Base-by-base conservation (phyloP, 106 monocot species). In the Allium fistulosum region DNA sequence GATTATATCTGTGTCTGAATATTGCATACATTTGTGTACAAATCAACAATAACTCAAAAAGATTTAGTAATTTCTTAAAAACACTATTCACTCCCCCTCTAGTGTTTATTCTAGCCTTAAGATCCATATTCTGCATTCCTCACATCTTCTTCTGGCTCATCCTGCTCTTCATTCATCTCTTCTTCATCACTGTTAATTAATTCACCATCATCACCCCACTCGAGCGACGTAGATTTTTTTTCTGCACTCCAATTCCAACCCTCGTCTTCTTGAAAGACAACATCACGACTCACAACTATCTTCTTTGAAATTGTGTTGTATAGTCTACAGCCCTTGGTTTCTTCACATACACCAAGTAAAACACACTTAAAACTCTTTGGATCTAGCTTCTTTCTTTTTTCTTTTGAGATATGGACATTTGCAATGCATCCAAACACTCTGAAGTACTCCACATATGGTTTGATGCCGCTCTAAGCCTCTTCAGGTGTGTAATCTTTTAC, bases 351-450 rank as follows among this genome's bases (percentile, higher is more conserved):
- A 11, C 63, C 63, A 9, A 63, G 46, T 10, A 63, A 11, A 28
- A 63, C 63, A 46, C 63, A 63, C 10, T 46, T 63, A 3, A 63
- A 63, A 28, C 27, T 37, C 63, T 63, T 63, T 0, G 12, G 16
- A 45, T 63, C 63, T 11, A 48, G 46, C 17, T 63, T 63, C n/a
- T 11, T 63, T 37, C 6, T 28, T 46, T 63, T 63, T 14, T 28
- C 63, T 11, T 60, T 61, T 11, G 58, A n/a, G 4, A 65, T 50
- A 49, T 70, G 60, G 7, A 46, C 69, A n/a, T 73, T 13, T 17
- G 48, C 53, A 11, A 68, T 45, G 56, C 73, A 74, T 27, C 73
- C 79, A 68, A 37, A 37, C 5, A 37, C 17, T 49, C 79, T n/a
- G 10, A 74, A 61, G 14, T 74, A 53, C 6, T 2, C 56, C 2